Evolutionary conservation across 768 basidiomycete species (phyloP).

Genomic region (Boletus pseudopeckii): DNA sequence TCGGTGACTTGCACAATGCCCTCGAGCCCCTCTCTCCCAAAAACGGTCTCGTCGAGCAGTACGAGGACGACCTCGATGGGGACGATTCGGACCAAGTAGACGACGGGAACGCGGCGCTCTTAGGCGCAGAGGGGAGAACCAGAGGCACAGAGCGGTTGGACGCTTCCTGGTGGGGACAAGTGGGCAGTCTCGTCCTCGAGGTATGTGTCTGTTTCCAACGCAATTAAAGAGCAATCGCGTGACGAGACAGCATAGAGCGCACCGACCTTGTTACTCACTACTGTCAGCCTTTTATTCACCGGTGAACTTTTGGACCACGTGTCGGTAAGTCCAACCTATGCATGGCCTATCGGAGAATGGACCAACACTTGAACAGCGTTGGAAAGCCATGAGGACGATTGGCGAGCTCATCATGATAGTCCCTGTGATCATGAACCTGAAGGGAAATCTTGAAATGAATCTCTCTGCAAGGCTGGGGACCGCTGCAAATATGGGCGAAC

Average conservation of each 20-base stretch:
- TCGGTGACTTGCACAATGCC: slow-evolving; percentile 31
- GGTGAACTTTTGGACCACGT: slow-evolving; percentile 87
- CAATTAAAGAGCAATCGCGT: background rate
- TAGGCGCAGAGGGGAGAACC: slow-evolving; percentile 34
- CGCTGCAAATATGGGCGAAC: slow-evolving; percentile 88
- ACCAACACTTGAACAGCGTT: slow-evolving; percentile 49
- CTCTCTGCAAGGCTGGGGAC: slow-evolving; percentile 94
- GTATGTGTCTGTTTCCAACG: slow-evolving; percentile 37
- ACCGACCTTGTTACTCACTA: slow-evolving; percentile 81
- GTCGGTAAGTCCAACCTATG: slow-evolving; percentile 52
- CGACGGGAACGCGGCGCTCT: slow-evolving; percentile 44
- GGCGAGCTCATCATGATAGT: slow-evolving; percentile 97
- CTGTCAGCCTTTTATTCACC: slow-evolving; percentile 82
- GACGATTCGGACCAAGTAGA: slow-evolving; percentile 17
- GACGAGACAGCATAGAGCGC: slow-evolving; percentile 54
- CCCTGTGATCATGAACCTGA: slow-evolving; percentile 90
- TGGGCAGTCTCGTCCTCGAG: slow-evolving; percentile 66
- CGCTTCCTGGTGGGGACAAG: slow-evolving; percentile 48
- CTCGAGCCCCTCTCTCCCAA: slow-evolving; percentile 21
- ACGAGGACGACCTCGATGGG: slow-evolving; percentile 30
- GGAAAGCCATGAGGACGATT: slow-evolving; percentile 84
- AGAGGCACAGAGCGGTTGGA: slow-evolving; percentile 26
- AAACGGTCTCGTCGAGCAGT: slow-evolving; percentile 20
- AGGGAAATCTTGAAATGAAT: slow-evolving; percentile 99
- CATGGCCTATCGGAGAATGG: slow-evolving; percentile 1